Evolutionary conservation across 257 asterid species (phyloP).

Genomic region (Henckelia pumila): DNA sequence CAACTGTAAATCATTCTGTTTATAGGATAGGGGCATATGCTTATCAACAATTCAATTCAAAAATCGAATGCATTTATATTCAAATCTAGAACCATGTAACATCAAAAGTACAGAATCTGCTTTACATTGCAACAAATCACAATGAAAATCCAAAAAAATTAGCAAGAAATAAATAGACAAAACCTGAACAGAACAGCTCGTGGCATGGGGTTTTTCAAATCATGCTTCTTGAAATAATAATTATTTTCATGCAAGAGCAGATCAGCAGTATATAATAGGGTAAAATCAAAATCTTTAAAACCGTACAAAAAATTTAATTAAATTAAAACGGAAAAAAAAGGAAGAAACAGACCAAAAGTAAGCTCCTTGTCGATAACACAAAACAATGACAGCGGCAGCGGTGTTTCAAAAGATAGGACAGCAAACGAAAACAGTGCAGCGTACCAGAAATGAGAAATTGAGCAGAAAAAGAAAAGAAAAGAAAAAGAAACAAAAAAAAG

Average conservation of each 20-base stretch:
- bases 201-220: background rate
- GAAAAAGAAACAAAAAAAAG: constrained; percentile 19
- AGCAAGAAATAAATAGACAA: background rate
- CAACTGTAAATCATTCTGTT: constrained; percentile 59
- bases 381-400: constrained; percentile 1
- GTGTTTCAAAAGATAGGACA: background rate
- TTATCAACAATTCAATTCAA: constrained; percentile 10
- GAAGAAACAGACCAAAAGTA: background rate
- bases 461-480: background rate
- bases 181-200: background rate
- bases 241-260: constrained; percentile 2
- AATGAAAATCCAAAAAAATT: constrained; percentile 1
- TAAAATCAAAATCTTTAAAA: constrained; percentile 9
- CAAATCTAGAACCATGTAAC: background rate
- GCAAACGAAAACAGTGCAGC: background rate
- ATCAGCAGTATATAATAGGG: constrained; percentile 14
- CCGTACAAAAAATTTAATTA: background rate
- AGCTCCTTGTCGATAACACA: background rate
- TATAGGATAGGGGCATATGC: constrained; percentile 6
- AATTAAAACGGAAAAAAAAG: background rate
- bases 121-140: background rate
- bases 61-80: constrained; percentile 17
- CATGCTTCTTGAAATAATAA: background rate
- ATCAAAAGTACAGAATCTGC: background rate
- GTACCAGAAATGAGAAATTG: background rate